These are phyloP conservation scores for Vitis labrusca DNA, from an alignment of 164 flowering plant genomes.

Conservation along the genomic window DNA sequence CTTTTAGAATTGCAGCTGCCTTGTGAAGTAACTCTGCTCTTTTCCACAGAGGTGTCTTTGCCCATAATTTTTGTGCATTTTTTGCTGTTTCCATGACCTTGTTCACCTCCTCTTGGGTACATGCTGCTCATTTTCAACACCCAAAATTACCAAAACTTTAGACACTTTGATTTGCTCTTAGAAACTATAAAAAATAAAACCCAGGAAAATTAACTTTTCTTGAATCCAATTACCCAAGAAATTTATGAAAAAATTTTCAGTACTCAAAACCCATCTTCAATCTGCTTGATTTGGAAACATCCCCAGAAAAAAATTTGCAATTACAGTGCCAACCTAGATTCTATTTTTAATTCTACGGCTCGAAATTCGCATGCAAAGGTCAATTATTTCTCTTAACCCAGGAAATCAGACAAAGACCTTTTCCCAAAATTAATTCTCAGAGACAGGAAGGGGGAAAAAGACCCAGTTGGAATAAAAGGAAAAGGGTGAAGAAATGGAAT, in stretches of 20 bases:
- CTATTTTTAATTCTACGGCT: no score
- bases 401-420: no score
- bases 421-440: neutral
- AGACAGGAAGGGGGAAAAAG: neutral
- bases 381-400: no score
- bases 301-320: no score
- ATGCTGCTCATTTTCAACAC: conserved; percentile 46
- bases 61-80: conserved; percentile 86
- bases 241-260: neutral
- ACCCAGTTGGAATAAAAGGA: neutral
- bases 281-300: no score
- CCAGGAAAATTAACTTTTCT: neutral
- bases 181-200: neutral
- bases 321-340: no score
- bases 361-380: no score
- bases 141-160: no score
- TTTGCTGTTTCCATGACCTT: conserved; percentile 84
- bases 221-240: no score
- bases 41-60: conserved; percentile 95
- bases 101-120: conserved; percentile 98
- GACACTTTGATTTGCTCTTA: neutral
- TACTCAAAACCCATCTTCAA: neutral
- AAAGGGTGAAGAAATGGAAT: neutral
- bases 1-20: conserved; percentile 92
- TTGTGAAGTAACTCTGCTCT: conserved; percentile 98